Evolutionary conservation across 331 rosid species (phyloP).

Genomic region (Acacia concinna): DNA sequence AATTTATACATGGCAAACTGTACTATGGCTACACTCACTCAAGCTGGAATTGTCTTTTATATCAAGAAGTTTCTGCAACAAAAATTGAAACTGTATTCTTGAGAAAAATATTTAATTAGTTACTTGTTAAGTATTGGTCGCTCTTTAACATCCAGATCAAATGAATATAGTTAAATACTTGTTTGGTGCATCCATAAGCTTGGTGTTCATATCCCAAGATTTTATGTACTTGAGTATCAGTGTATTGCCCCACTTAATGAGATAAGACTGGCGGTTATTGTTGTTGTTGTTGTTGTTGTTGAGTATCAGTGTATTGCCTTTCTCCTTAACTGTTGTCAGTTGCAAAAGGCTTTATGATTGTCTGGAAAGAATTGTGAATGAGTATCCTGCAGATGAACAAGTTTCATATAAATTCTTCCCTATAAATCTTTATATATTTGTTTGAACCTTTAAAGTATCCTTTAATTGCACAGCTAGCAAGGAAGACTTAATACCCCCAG

Average conservation of each 20-base stretch:
- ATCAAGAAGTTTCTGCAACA: not conserved
- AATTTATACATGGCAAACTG: not conserved
- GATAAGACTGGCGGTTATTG: too few relatives aligned
- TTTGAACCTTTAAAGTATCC: constrained; percentile 24
- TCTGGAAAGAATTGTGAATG: constrained; percentile 12
- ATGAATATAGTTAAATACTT: constrained; percentile 2
- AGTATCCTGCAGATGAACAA: constrained; percentile 17
- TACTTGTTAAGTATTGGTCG: constrained; percentile 10
- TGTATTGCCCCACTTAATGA: not conserved
- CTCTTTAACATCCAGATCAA: not conserved
- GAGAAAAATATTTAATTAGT: not conserved
- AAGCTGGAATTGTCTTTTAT: constrained; percentile 8
- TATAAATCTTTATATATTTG: not conserved
- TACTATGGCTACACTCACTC: not conserved
- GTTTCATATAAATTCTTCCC: not conserved
- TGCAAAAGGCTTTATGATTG: constrained; percentile 7
- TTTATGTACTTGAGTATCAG: not conserved
- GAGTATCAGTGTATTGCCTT: not conserved
- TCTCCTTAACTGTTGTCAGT: constrained; percentile 4
- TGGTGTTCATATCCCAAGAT: not conserved
- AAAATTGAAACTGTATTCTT: not conserved
- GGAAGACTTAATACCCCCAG: constrained; percentile 91
- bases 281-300: too few relatives aligned
- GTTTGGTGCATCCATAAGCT: constrained; percentile 23
- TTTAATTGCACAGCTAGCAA: constrained; percentile 71